Conservation (phyloP, 2,329 filamentous ascomycete species). For the Colletotrichum horii region DNA sequence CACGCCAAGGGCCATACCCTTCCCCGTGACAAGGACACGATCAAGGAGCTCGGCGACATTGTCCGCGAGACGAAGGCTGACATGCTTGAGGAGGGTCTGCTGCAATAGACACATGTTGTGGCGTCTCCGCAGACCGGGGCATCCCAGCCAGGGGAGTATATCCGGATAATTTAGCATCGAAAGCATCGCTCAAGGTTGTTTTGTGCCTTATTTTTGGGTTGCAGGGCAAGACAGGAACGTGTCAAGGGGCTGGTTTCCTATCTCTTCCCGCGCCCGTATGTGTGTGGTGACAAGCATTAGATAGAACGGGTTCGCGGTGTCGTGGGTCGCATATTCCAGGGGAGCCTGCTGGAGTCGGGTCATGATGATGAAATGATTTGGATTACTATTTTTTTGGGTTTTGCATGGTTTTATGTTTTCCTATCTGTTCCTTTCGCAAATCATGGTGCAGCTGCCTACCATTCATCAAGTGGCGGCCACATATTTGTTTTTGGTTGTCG, state of each 20-base stretch:
- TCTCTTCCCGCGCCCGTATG: not conserved
- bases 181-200: not conserved
- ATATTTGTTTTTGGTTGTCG: not conserved
- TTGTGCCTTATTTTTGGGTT: not conserved
- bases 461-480: not conserved
- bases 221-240: not conserved
- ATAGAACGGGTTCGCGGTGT: not conserved
- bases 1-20: conserved; percentile 70
- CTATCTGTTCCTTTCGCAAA: not conserved
- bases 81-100: conserved; percentile 12
- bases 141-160: not conserved
- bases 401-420: not conserved
- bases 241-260: not conserved
- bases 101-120: not conserved
- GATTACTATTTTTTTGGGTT: not conserved
- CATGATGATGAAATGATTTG: conserved; percentile 3
- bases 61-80: conserved; percentile 35
- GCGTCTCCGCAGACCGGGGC: not conserved
- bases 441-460: not conserved
- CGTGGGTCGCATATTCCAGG: conserved; percentile 1
- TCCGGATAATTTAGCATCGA: not conserved
- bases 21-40: conserved; percentile 55
- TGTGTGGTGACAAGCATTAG: conserved; percentile 1
- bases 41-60: conserved; percentile 51
- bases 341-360: conserved; percentile 19